Base-by-base conservation (phyloP, 75 land plant genomes). In the Chamaecyparis obtusa region DNA sequence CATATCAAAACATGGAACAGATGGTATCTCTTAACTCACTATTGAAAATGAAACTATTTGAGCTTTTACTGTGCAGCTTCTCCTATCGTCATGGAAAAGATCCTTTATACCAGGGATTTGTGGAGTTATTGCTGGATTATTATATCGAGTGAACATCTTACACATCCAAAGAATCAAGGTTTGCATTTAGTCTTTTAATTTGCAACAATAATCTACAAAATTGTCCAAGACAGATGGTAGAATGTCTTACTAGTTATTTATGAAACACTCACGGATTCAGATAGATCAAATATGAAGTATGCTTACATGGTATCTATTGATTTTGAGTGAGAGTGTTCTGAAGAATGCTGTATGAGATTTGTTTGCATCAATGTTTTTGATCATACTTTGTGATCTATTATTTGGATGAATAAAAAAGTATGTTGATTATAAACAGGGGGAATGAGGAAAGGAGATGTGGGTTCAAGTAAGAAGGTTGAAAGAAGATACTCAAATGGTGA, bases 61-160 rank as follows among this genome's bases (percentile, higher is more conserved):
- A 74, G 32, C 80, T 32, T 86, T 82, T 71, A 9, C 85, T 27
- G 56, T 91, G 92, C 94, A 98, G 99, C 95, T 98, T 83, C 88
- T 98, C 55, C 81, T 97, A 37, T 95, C 97, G 56, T 91, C 99
- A 19, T 95, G 97, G 99, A 97, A 92, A 82, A 91, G 93, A 90
- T 97, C 99, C 13, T 60, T 97, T 21, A 86, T 98, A 83, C 99
- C 99, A 51, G 97, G 99, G 56, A 46, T 98, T 16, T 98, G 99
- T 90, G 99, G 99, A 37, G 84, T 97, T 32, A 89, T 98, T 82
- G 95, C 96, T 84, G 99, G 99, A 33, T 87, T 89, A 36, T 74
- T 93, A 37, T 98, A 97, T 85, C 97, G 96, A 64, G 71, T 90
- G 48, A 97, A 98, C 88, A 49, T 95, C 17, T 91, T 96, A 71